Evolutionary conservation across 78 protist species (phyloP).

Genomic region (Creolimax fragrantissima): DNA sequence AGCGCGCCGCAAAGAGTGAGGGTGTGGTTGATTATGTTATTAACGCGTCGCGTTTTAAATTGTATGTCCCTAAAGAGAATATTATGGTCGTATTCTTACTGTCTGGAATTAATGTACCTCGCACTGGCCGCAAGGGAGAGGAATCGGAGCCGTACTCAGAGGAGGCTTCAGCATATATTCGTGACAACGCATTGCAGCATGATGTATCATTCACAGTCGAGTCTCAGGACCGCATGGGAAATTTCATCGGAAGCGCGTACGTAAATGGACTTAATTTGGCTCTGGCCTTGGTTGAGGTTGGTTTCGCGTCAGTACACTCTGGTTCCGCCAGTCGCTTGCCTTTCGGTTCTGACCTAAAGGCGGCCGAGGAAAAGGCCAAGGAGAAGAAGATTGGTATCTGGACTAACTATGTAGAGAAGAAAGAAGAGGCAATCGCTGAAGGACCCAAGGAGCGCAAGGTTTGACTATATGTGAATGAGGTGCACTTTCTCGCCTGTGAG

Average conservation of each 20-base stretch:
- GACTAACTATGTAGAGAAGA: conserved; percentile 16
- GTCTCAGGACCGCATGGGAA: conserved; percentile 11
- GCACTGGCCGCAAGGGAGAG: background rate
- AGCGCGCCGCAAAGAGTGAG: background rate
- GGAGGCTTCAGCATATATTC: background rate
- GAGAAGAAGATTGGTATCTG: background rate
- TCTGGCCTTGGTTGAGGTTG: background rate
- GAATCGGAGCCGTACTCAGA: conserved; percentile 11
- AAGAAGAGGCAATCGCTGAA: conserved; percentile 4
- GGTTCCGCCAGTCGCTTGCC: background rate
- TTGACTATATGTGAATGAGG: background rate
- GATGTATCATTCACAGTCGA: background rate
- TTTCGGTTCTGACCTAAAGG: background rate
- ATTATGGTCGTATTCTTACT: background rate
- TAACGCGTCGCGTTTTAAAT: conserved; percentile 28
- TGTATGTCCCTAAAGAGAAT: conserved; percentile 15
- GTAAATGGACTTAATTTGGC: background rate
- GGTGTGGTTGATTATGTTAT: conserved; percentile 25
- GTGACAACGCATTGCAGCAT: background rate
- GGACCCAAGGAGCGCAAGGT: conserved; percentile 15
- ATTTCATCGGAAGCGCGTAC: conserved; percentile 10
- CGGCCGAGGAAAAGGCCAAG: conserved; percentile 5
- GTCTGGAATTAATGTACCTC: conserved; percentile 1
- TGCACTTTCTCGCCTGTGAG: background rate
- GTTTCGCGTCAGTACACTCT: background rate